Base-by-base conservation (phyloP, 2,329 filamentous ascomycete genomes). In the Calonectria honghensis region DNA sequence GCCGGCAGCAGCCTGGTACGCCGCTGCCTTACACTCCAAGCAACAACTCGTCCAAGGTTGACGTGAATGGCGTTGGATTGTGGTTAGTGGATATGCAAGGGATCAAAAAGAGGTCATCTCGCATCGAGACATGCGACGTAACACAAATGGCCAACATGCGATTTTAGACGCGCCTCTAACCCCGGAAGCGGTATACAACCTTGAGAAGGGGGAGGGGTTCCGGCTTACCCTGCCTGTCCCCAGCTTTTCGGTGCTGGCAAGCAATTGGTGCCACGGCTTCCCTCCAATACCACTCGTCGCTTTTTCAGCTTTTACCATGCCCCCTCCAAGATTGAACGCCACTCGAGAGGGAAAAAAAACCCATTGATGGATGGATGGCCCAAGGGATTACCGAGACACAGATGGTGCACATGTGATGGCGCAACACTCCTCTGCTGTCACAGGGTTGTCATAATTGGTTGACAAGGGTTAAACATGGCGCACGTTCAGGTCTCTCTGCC, bases 111-210 rank as follows among this genome's bases (percentile, higher is more conserved):
- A 41, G 57, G 71, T 59, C 20, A 64, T 73, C 57, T 61, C 70
- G 70, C 71, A 48, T 54, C 57, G 70, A 57, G 66, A 39, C 66
- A 57, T 68, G 57, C 71, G 50, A 73, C 66, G 71, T 69, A 69
- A 69, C 66, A 73, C 71, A 73, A 73, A 50, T 32, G 37, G 54
- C 27, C 57, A 69, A 73, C 71, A 65, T 52, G 71, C 66, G 66
- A 66, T 69, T 73, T 51, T 57, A 69, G 59, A 63, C 66, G 65
- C 66, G 50, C 66, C 52, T 52, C 41, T 24, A 52, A 54, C 50
- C 66, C 54, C 16, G 35, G 54, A 50, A 59, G 32, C 16, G 66
- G 57, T 31, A 51, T 39, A 50, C 48, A 45, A 52, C 50, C 50
- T 51, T 57, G n/a, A n/a, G 39, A 35, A n/a, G 7, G 52, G 54